Conservation (phyloP, 2,329 filamentous ascomycete species). For the Clarireedia homoeocarpa region DNA sequence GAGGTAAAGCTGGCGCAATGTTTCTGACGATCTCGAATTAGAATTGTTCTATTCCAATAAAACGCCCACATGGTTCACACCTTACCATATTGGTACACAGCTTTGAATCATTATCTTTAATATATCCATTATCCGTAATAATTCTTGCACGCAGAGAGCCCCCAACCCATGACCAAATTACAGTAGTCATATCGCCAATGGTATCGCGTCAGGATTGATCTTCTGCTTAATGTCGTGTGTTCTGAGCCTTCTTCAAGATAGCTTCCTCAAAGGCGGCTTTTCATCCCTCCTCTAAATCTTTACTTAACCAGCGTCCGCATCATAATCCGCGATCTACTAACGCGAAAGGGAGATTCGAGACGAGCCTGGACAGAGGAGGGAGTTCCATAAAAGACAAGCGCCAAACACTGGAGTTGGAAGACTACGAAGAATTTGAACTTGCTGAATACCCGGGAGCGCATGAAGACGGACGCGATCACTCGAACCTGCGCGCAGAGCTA, state of each 20-base stretch:
- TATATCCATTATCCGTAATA: too few relatives aligned
- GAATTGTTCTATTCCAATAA: too few relatives aligned
- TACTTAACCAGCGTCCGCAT: not conserved
- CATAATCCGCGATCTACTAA: not conserved
- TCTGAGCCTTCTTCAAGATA: conserved; percentile 17
- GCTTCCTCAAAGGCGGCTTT: conserved; percentile 10
- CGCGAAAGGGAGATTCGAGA: conserved; percentile 15
- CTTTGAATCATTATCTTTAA: too few relatives aligned
- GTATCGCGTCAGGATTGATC: too few relatives aligned
- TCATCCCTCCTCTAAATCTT: conserved; percentile 20
- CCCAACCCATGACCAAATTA: too few relatives aligned
- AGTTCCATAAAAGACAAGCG: not conserved
- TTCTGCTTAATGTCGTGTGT: too few relatives aligned
- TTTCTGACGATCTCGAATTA: too few relatives aligned
- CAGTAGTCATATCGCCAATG: too few relatives aligned
- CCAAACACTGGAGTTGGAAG: conserved; percentile 6
- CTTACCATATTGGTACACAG: too few relatives aligned
- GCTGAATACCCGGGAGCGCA: conserved; percentile 19
- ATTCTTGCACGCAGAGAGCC: too few relatives aligned
- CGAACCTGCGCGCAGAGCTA: not conserved
- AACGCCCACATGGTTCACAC: too few relatives aligned
- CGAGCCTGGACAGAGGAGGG: conserved; percentile 14
- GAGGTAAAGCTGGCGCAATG: too few relatives aligned
- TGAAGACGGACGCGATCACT: not conserved
- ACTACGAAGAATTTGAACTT: conserved; percentile 27